These are phyloP conservation scores for Fomitiporia mediterranea DNA, from an alignment of 1,284 basidiomycete genomes.

Conservation along the genomic window DNA sequence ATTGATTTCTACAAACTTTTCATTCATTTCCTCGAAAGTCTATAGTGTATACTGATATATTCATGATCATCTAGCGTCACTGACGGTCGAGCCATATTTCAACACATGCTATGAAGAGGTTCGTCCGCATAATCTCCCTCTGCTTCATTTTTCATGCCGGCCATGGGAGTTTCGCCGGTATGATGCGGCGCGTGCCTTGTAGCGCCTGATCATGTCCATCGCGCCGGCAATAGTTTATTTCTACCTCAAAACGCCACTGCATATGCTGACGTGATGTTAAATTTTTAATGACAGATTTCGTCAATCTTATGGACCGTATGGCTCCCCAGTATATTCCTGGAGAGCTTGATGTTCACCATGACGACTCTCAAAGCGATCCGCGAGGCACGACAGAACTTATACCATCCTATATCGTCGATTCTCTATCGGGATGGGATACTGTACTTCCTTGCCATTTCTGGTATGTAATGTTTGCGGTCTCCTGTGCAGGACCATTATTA, in stretches of 20 bases:
- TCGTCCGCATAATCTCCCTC: slow-evolving; percentile 1
- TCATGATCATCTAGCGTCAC: slow-evolving; percentile 4
- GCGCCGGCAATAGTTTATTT: not conserved
- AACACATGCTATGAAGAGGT: slow-evolving; percentile 19
- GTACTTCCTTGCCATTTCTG: slow-evolving; percentile 16
- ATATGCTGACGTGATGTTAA: not conserved
- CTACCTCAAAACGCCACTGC: not conserved
- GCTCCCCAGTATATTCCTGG: slow-evolving; percentile 18
- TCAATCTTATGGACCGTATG: slow-evolving; percentile 18
- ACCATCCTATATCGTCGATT: slow-evolving; percentile 19
- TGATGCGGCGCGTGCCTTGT: not conserved
- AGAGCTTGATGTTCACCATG: slow-evolving; percentile 16
- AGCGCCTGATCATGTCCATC: not conserved
- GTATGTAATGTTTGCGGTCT: not conserved
- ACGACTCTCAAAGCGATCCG: slow-evolving; percentile 18
- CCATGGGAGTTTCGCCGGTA: not conserved
- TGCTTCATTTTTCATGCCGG: not conserved
- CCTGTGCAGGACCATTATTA: not conserved
- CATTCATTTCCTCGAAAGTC: not conserved
- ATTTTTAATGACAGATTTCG: slow-evolving; percentile 6
- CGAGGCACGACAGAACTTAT: slow-evolving; percentile 13
- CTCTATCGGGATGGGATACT: slow-evolving; percentile 21
- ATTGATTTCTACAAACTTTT: not conserved
- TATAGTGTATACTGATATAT: not conserved
- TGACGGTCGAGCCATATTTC: slow-evolving; percentile 14